phyloP scores from a whole-genome alignment of 495 filamentous ascomycete species.

The Tuber microsphaerosporum region DNA sequence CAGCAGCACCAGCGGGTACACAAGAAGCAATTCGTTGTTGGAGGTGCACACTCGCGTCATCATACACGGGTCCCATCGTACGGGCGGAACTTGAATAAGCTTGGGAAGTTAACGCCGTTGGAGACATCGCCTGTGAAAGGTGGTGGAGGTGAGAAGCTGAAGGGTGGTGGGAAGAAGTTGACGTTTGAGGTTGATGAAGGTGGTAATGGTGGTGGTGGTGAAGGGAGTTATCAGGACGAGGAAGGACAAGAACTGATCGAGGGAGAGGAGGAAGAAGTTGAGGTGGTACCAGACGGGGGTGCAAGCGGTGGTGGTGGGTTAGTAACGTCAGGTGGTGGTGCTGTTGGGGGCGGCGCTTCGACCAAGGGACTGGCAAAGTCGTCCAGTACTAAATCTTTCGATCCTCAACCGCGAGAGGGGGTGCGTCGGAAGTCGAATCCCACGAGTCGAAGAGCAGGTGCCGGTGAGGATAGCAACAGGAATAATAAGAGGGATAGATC shows the following conservation, averaged over 20 bases:
- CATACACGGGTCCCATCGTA: conserved; percentile 43
- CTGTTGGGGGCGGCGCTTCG: conserved; percentile 11
- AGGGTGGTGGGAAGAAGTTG: conserved; percentile 33
- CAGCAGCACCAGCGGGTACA: conserved; percentile 12
- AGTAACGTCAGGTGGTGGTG: conserved; percentile 12
- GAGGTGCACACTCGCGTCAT: conserved; percentile 33
- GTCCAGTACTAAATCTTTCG: conserved; percentile 39
- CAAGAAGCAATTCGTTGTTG: conserved; percentile 33
- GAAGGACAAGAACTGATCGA: neutral
- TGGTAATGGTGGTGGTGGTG: conserved; percentile 4
- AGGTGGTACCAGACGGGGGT: conserved; percentile 12
- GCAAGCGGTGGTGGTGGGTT: conserved; percentile 18
- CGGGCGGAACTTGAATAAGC: conserved; percentile 44
- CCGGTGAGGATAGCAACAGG: neutral
- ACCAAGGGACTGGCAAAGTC: conserved; percentile 36
- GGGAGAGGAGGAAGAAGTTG: conserved; percentile 5
- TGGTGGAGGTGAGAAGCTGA: conserved; percentile 20
- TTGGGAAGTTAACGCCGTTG: conserved; percentile 40
- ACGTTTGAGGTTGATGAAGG: conserved; percentile 34
- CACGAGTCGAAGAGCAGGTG: neutral
- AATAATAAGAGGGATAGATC: conserved; percentile 31
- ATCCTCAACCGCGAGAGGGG: conserved; percentile 30
- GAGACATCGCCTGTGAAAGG: conserved; percentile 26
- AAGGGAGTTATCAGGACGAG: conserved; percentile 34
- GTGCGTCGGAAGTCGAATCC: conserved; percentile 13